Evolutionary conservation across 177 flowering plant species (phyloP).

Genomic region (Vitis hybrid): DNA sequence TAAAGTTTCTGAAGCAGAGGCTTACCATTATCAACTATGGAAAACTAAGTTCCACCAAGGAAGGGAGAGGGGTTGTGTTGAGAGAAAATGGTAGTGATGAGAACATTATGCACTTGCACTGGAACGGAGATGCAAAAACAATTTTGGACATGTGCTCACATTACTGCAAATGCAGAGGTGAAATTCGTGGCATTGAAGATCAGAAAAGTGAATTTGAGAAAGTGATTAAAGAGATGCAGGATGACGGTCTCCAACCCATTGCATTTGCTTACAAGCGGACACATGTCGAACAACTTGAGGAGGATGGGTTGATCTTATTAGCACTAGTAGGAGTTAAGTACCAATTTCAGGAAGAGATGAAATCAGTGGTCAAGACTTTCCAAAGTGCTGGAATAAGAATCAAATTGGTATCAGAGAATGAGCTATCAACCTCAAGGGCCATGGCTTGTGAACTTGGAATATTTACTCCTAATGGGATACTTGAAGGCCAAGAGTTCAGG

Average conservation of each 20-base stretch:
- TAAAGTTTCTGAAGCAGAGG: background rate
- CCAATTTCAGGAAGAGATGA: background rate
- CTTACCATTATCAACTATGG: background rate
- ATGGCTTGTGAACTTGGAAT: conserved; percentile 12
- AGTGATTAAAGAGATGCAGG: conserved; percentile 15
- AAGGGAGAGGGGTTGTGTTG: conserved; percentile 7
- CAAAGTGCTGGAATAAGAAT: conserved; percentile 9
- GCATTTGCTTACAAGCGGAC: conserved; percentile 19
- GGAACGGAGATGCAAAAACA: conserved; percentile 16
- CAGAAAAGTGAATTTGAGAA: conserved; percentile 4
- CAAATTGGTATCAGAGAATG: conserved; percentile 16
- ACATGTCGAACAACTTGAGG: background rate
- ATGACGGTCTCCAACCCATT: conserved; percentile 3
- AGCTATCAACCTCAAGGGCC: background rate
- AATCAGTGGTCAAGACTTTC: background rate
- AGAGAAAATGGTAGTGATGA: background rate
- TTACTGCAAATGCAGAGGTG: conserved; percentile 13
- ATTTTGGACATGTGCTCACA: conserved; percentile 23
- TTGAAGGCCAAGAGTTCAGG: conserved; percentile 3
- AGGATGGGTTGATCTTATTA: conserved; percentile 17
- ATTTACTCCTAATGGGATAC: background rate
- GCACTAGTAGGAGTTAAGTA: conserved; percentile 14
- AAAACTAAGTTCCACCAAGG: conserved; percentile 8
- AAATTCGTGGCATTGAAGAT: conserved; percentile 1
- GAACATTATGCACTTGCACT: conserved; percentile 2